Base-by-base conservation (phyloP, 257 asterid species). In the Rauvolfia tetraphylla region DNA sequence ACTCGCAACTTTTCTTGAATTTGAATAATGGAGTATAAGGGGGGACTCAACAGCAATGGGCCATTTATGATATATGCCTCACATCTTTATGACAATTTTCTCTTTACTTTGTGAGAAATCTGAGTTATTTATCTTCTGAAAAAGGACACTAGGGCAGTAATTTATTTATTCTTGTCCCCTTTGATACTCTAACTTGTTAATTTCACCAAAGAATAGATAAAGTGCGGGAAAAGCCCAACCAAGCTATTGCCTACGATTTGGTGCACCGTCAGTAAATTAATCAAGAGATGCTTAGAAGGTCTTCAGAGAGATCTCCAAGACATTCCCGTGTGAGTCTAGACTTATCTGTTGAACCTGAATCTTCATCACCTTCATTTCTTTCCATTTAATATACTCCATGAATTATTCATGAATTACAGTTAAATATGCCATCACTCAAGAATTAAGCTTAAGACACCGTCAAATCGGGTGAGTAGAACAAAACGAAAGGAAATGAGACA, bases 61-160 rank as follows among this genome's bases (percentile, higher is more conserved):
- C 81, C 84, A 79, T 80, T 82, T 71, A 46, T 81, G 83, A 76
- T 72, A 53, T 51, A 71, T 70, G 74, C 82, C 80, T 76, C 80
- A 36, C 68, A 72, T 72, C 82, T 79, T 83, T 80, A 67, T 63
- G n/a, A 2, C 72, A 25, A 38, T 54, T 76, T 67, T 29, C 2
- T 7, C 25, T 57, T 42, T 20, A 27, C 36, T 72, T 53, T 51
- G 27, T 25, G 3, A 44, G 66, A 51, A 13, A 42, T 67, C 31
- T 80, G 27, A 7, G n/a, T 57, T 34, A 51, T 67, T 74, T 66
- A 33, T 44, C 11, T 9, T 11, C 38, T 51, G 51, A 48, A 51
- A 68, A 54, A n/a, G 39, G 72, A 39, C 65, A 36, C 27, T 7
- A 23, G 61, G 38, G n/a, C 33, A 59, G 3, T 69, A 51, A 62